Conservation (phyloP, 2,329 filamentous ascomycete genomes). For the Talaromyces sp. region DNA sequence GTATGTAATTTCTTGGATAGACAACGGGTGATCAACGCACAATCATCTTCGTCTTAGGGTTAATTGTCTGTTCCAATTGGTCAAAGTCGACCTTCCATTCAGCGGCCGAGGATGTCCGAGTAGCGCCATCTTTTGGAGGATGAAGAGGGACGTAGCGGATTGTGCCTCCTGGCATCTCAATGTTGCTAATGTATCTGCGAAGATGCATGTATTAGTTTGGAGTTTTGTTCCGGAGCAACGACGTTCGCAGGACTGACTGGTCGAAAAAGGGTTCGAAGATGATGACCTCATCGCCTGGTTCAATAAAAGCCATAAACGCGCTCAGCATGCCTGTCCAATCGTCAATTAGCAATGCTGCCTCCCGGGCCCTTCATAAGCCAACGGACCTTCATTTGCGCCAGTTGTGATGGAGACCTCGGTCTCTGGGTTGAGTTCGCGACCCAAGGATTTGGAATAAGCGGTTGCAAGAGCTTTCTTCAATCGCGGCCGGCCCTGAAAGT, state of each 20-base stretch:
- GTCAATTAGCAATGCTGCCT: conserved; percentile 1
- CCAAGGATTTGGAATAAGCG: conserved; percentile 87
- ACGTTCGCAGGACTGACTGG: conserved; percentile 60
- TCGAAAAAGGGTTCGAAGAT: conserved; percentile 99
- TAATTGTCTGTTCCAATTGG: conserved; percentile 75
- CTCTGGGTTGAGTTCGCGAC: conserved; percentile 73
- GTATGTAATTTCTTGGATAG: conserved; percentile 12
- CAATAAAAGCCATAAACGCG: conserved; percentile 96
- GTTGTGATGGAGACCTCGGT: conserved; percentile 95
- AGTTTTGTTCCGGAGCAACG: neutral
- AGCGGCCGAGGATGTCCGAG: conserved; percentile 73
- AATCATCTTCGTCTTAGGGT: conserved; percentile 89
- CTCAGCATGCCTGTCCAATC: conserved; percentile 69
- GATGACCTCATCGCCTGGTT: conserved; percentile 92
- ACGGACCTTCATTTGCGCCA: conserved; percentile 45
- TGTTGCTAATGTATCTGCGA: conserved; percentile 82
- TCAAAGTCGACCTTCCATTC: conserved; percentile 87
- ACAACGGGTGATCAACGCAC: conserved; percentile 48
- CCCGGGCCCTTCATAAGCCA: neutral
- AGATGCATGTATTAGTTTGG: neutral
- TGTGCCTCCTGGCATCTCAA: conserved; percentile 94
- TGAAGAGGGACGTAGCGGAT: conserved; percentile 95
- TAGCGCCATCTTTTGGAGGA: conserved; percentile 74
- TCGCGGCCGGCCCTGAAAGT: conserved; percentile 67
- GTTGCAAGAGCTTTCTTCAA: conserved; percentile 90